Evolutionary conservation across 805 yeast species (phyloP).

Genomic region (Wickerhamomyces canadensis): DNA sequence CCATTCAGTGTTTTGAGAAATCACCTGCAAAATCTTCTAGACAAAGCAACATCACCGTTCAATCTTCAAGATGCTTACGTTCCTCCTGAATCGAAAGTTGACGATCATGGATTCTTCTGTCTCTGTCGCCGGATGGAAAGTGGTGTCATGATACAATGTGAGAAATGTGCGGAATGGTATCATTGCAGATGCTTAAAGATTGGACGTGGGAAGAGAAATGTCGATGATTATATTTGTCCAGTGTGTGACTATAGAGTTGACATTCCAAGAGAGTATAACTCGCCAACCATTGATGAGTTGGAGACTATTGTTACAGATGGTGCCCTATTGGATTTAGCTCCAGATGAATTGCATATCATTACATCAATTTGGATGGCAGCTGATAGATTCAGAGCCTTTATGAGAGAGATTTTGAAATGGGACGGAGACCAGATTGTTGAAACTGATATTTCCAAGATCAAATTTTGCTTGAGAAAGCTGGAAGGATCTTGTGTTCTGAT

Average conservation of each 20-base stretch:
- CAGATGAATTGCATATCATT: constrained; percentile 28
- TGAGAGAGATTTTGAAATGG: constrained; percentile 12
- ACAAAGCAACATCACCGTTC: constrained; percentile 19
- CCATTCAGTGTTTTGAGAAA: constrained; percentile 24
- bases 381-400: constrained; percentile 16
- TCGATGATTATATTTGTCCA: constrained; percentile 44
- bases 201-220: constrained; percentile 25
- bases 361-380: constrained; percentile 15
- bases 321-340: constrained; percentile 23
- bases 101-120: constrained; percentile 38
- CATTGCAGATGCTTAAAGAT: constrained; percentile 53
- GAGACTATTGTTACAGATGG: constrained; percentile 25
- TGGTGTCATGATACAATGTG: constrained; percentile 68
- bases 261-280: constrained; percentile 27
- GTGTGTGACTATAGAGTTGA: constrained; percentile 39
- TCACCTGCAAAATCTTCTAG: constrained; percentile 22
- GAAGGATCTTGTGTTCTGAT: constrained; percentile 37
- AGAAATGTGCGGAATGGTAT: constrained; percentile 66
- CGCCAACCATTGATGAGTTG: constrained; percentile 31
- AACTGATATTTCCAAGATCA: constrained; percentile 25
- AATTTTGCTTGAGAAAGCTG: constrained; percentile 42
- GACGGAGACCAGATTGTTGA: constrained; percentile 18
- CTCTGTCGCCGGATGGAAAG: constrained; percentile 56
- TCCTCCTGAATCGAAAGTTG: constrained; percentile 5
- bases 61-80: constrained; percentile 22